Base-by-base conservation (phyloP, 1,139 yeast species). In the Geotrichum australiense region DNA sequence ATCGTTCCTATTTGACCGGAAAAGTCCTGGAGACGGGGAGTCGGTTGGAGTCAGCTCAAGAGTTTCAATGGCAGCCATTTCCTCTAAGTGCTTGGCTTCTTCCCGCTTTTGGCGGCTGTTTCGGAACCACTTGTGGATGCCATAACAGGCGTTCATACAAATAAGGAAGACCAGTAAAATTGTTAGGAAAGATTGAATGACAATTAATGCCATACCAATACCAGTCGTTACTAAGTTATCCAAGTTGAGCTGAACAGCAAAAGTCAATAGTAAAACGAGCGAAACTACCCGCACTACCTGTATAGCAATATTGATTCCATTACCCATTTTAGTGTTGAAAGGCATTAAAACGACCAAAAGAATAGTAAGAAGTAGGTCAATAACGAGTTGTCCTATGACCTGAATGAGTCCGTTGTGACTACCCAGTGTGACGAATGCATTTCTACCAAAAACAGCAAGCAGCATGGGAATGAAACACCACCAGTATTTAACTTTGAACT, bases 381-480 rank as follows among this genome's bases (percentile, higher is more conserved):
- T 43, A 4, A 48, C 59, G 21, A 58, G 45, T 46, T 61, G 63
- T 5, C 64, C 64, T 22, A 56, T 50, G 10, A 61, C 57, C 40
- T 61, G 65, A 7, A 60, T 46, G 42, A 59, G 44, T 1, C 63
- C 63, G 32, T 58, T 55, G 11, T 62, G 62, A 26, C 56, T 51
- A 1, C 58, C 64, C 5, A 61, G 51, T 1, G 62, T 62, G 40
- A 60, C 47, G 39, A 61, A 58, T 12, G 62, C 62, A 37, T 59
- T 59, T 20, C 64, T 47, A 12, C 53, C 56, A 45, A 61, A 53
- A 4, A 59, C 47, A 2, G 57, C 58, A 18, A 48, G 31, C 11
- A 58, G 33, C 12, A 50, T 39, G 3, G 58, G 52, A 12, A 61
- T 51, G 41, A 61, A 61, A 33, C 57, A 56, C 65, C 65, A 61